A percentile compares a stretch with the other conserved stretches of the same genome.
Conservation (phyloP, 805 yeast genomes). For the Hanseniaspora meyeri region DNA sequence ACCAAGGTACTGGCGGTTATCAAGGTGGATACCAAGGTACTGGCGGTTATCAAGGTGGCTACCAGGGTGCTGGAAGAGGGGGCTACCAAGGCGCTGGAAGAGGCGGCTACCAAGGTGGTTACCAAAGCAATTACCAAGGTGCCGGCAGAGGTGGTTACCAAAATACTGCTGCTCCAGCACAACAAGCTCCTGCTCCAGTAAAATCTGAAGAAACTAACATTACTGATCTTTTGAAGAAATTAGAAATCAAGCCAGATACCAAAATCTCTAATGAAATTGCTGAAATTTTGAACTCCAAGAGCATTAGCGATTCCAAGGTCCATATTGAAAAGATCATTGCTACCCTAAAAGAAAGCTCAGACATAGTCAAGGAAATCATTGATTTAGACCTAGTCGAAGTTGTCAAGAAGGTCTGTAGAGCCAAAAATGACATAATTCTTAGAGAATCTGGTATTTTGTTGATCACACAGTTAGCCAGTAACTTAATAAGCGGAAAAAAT, state of each 20-base stretch:
- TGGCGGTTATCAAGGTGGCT: background rate
- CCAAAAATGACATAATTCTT: constrained; percentile 59
- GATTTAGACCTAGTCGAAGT: constrained; percentile 59
- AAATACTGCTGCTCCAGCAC: background rate
- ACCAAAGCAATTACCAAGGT: constrained; percentile 3
- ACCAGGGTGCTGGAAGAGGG: background rate
- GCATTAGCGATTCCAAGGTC: constrained; percentile 24
- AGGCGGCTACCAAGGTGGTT: constrained; percentile 7
- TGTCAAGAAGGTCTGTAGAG: constrained; percentile 51
- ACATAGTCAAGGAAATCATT: constrained; percentile 29
- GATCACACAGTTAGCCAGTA: constrained; percentile 44
- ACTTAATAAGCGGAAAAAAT: constrained; percentile 45
- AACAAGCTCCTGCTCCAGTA: constrained; percentile 38
- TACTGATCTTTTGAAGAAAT: background rate
- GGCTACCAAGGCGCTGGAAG: background rate
- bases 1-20: background rate
- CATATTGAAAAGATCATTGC: constrained; percentile 5
- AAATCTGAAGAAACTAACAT: background rate
- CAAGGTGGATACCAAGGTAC: constrained; percentile 5
- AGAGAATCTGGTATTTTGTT: constrained; percentile 68
- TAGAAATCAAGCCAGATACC: background rate
- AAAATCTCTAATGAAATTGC: constrained; percentile 3
- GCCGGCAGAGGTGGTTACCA: constrained; percentile 2
- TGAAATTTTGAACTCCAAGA: constrained; percentile 8
- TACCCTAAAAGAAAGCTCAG: constrained; percentile 16